phyloP scores from a whole-genome alignment of 257 asterid species.

The Paulownia fortunei region DNA sequence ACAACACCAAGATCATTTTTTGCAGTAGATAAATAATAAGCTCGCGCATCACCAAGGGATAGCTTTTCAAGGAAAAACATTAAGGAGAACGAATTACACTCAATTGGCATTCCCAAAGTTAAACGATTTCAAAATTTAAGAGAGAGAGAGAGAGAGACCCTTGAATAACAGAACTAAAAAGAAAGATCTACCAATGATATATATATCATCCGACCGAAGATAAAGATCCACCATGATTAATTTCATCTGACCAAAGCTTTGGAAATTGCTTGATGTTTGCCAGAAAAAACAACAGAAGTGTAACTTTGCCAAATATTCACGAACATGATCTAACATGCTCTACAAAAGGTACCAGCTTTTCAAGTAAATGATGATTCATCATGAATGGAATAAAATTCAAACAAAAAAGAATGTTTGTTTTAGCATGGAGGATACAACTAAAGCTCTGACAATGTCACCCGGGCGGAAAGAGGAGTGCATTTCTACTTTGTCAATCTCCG shows the following conservation, averaged over 20 bases:
- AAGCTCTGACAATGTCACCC: conserved; percentile 85
- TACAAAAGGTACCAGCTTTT: background rate
- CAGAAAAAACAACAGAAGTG: background rate
- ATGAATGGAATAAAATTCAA: background rate
- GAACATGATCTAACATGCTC: background rate
- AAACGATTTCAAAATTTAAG: background rate
- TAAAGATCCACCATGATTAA: background rate
- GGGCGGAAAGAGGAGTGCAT: conserved; percentile 86
- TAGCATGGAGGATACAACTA: conserved; percentile 74
- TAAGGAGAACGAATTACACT: conserved; percentile 38
- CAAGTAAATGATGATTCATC: background rate
- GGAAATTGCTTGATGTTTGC: background rate
- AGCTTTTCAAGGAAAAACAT: conserved; percentile 57
- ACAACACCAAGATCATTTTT: conserved; percentile 94
- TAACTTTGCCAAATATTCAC: background rate
- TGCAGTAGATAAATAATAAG: conserved; percentile 91
- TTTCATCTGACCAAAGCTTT: background rate
- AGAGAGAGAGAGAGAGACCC: background rate
- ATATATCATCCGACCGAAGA: background rate
- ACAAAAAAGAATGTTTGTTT: background rate
- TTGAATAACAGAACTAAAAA: background rate
- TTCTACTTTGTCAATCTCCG: conserved; percentile 97
- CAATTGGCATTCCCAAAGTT: background rate
- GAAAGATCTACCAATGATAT: too few relatives aligned
- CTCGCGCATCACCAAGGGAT: conserved; percentile 97